Evolutionary conservation across 306 rosid species (phyloP).

Genomic region (Castanea sativa): DNA sequence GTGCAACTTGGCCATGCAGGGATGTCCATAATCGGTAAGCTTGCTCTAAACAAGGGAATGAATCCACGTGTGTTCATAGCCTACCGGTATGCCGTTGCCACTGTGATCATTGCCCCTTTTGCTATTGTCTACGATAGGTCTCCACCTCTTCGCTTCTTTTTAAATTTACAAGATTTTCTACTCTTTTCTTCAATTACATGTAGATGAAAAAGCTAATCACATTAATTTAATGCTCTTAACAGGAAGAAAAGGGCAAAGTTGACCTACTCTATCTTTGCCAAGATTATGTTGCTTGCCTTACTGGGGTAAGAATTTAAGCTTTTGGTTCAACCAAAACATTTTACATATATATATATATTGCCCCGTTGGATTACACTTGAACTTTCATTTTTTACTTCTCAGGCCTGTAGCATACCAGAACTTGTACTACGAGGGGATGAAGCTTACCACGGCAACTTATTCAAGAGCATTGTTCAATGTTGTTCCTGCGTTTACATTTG

Average conservation of each 20-base stretch:
- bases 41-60: slow-evolving; percentile 48
- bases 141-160: too few species aligned
- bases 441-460: slow-evolving; percentile 51
- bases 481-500: slow-evolving; percentile 50
- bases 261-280: slow-evolving; percentile 34
- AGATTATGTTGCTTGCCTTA: slow-evolving; percentile 36
- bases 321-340: not conserved
- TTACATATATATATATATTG: too few species aligned
- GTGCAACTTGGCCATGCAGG: slow-evolving; percentile 53
- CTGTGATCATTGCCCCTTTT: slow-evolving; percentile 39
- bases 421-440: slow-evolving; percentile 51
- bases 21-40: slow-evolving; percentile 34
- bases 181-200: too few species aligned
- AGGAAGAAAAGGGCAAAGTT: slow-evolving; percentile 52
- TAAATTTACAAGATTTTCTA: too few species aligned
- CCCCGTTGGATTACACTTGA: not conserved
- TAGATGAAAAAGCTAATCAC: too few species aligned
- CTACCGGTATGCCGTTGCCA: slow-evolving; percentile 46
- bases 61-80: slow-evolving; percentile 44
- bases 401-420: slow-evolving; percentile 67
- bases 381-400: not conserved
- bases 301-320: slow-evolving; percentile 31
- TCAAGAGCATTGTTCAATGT: slow-evolving; percentile 51
- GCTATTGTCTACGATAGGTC: too few species aligned
- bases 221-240: not conserved